phyloP scores from a whole-genome alignment of 2,329 filamentous ascomycete species.

The Epichloe amarillans region DNA sequence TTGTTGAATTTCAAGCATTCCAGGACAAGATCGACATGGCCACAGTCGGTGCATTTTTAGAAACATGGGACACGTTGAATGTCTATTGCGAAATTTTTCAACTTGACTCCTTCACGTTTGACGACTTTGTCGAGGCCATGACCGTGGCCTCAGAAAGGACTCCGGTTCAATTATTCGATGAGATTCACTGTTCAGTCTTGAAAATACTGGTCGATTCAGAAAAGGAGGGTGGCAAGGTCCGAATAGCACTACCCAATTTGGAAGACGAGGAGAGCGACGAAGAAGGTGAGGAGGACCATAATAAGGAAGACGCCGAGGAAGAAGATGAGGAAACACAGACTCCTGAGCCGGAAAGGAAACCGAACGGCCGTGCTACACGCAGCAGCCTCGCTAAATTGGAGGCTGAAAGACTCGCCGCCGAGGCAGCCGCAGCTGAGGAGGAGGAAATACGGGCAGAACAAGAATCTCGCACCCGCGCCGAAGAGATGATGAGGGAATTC shows the following conservation, averaged over 20 bases:
- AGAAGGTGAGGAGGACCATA: constrained; percentile 46
- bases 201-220: constrained; percentile 73
- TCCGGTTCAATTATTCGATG: constrained; percentile 74
- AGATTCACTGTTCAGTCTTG: constrained; percentile 82
- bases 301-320: constrained; percentile 38
- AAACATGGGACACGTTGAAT: constrained; percentile 93
- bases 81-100: constrained; percentile 95
- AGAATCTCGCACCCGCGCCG: constrained; percentile 50
- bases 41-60: constrained; percentile 72
- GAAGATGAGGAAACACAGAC: constrained; percentile 40
- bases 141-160: constrained; percentile 59
- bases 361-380: constrained; percentile 59
- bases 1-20: constrained; percentile 5
- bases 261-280: constrained; percentile 59
- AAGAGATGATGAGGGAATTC: constrained; percentile 60
- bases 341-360: constrained; percentile 59
- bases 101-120: constrained; percentile 93
- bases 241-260: constrained; percentile 64
- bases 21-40: constrained; percentile 56
- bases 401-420: constrained; percentile 52
- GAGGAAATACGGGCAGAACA: constrained; percentile 32
- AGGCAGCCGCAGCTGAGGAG: constrained; percentile 41
- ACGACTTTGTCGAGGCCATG: constrained; percentile 87
- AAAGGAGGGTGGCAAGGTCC: constrained; percentile 62
- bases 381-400: constrained; percentile 77